phyloP scores from a whole-genome alignment of 495 filamentous ascomycete genomes.

The Haplographium delicatum region DNA sequence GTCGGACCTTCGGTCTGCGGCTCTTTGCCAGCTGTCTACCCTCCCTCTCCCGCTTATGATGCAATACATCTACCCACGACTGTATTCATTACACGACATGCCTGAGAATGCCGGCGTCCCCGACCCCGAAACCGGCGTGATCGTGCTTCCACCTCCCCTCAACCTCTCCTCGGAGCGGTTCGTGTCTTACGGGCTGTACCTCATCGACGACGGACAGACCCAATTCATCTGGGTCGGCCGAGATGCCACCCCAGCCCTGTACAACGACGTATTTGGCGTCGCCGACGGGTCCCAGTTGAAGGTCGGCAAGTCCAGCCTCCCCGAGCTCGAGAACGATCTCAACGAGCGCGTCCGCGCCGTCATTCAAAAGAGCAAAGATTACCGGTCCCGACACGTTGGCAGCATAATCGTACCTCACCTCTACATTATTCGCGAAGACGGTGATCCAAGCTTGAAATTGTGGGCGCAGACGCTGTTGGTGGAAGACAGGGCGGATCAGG shows the following conservation, averaged over 20 bases:
- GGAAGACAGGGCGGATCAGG: slow-evolving; percentile 91
- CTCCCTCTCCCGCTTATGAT: slow-evolving; percentile 87
- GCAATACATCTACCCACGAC: slow-evolving; percentile 92
- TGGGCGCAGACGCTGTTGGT: slow-evolving; percentile 97
- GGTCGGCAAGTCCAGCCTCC: slow-evolving; percentile 83
- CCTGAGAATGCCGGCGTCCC: slow-evolving; percentile 87
- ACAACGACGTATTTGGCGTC: slow-evolving; percentile 85
- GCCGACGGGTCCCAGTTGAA: slow-evolving; percentile 73
- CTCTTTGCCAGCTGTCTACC: slow-evolving; percentile 87
- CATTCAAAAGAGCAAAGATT: slow-evolving; percentile 84
- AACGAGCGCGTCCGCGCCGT: slow-evolving; percentile 89
- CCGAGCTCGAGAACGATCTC: slow-evolving; percentile 90
- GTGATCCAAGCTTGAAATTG: slow-evolving; percentile 88
- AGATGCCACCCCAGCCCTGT: slow-evolving; percentile 84
- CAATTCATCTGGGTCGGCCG: slow-evolving; percentile 97
- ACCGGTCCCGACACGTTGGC: slow-evolving; percentile 76
- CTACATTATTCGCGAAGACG: slow-evolving; percentile 91
- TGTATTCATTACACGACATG: slow-evolving; percentile 97
- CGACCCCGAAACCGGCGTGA: slow-evolving; percentile 79
- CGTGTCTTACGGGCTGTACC: slow-evolving; percentile 90
- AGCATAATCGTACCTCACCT: slow-evolving; percentile 88
- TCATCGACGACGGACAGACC: slow-evolving; percentile 95
- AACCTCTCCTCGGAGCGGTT: slow-evolving; percentile 86
- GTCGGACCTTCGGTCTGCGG: slow-evolving; percentile 88
- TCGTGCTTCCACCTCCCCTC: slow-evolving; percentile 73